Percentiles rank a stretch among this genome's conserved stretches.
phyloP scores from a whole-genome alignment of 306 rosid species.

The Medicago truncatula region DNA sequence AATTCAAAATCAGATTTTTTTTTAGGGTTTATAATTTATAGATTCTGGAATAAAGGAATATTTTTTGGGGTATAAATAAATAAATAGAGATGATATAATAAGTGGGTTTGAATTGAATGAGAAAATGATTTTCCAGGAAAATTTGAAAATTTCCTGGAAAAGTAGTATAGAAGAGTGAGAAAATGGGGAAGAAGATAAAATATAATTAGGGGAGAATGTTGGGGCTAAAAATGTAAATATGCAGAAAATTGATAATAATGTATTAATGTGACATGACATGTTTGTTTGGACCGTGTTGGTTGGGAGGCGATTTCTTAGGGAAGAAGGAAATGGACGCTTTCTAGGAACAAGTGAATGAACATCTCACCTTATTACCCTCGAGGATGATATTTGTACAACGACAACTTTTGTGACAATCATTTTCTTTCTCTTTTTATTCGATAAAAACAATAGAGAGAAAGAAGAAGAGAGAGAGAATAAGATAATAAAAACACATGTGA shows the following conservation, averaged over 20 bases:
- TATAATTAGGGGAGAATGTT: neutral
- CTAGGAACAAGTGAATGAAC: neutral
- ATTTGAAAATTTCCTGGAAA: conserved; percentile 50
- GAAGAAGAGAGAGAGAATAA: too few species aligned
- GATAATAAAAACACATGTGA: too few species aligned
- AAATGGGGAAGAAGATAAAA: neutral
- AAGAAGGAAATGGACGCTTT: conserved; percentile 30
- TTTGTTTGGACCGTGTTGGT: neutral
- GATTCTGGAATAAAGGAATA: conserved; percentile 22
- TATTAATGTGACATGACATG: neutral
- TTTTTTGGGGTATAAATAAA: neutral
- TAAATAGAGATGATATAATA: neutral
- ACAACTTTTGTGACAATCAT: too few species aligned
- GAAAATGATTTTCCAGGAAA: conserved; percentile 46
- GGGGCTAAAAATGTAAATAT: conserved; percentile 40
- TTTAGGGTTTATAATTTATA: neutral
- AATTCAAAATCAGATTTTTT: conserved; percentile 12
- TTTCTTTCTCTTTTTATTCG: too few species aligned
- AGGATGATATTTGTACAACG: too few species aligned
- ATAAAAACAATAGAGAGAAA: too few species aligned
- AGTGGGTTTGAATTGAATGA: conserved; percentile 14
- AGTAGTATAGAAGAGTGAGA: neutral
- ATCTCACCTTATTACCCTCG: too few species aligned
- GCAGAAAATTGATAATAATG: neutral
- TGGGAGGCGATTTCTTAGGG: conserved; percentile 32